Base-by-base conservation (phyloP, 106 monocot genomes). In the Iris macrosiphon region DNA sequence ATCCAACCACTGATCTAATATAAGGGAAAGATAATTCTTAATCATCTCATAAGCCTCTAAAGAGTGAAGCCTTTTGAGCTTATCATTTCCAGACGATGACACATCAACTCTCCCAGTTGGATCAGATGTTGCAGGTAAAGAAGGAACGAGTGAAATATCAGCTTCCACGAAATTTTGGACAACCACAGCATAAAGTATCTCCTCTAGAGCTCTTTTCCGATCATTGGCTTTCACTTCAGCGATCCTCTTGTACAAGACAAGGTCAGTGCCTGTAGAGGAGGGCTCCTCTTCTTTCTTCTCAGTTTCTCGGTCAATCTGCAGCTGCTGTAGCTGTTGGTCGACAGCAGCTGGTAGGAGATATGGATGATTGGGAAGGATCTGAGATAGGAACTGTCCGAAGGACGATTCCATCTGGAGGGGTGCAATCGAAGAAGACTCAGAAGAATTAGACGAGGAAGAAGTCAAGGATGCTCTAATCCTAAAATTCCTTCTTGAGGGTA, bases 191-290 rank as follows among this genome's bases (percentile, higher is more conserved):
- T 93, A 93, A 4, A 88, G 60, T 33, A 93, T 93, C 59, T 93
- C 93, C 58, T 88, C 84, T 49, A 93, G 42, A 30, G 88, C 61
- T 54, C 57, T 83, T 61, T 62, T 78, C 72, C 88, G 68, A 27
- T 93, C 93, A 10, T 87, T 93, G n/a, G 82, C 93, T 59, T 78
- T 93, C 43, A 93, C 71, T 61, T 88, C 93, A 7, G 93, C 73
- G 35, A 93, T 93, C 54, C 93, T 77, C 84, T 64, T 81, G 74
- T 85, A 89, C 43, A 95, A 57, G 33, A 85, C 71, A 15, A 89
- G 72, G 25, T 87, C 87, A 17, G 69, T 81, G 59, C 69, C 73
- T 5, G 84, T 13, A 49, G 75, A 44, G 27, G 80, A 30, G 0
- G 78, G 66, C 3, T 73, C 74, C n/a, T 89, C 85, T 46, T 63